Base-by-base conservation (phyloP, 371 early-diverging fungal genomes). In the Mucor indicus region DNA sequence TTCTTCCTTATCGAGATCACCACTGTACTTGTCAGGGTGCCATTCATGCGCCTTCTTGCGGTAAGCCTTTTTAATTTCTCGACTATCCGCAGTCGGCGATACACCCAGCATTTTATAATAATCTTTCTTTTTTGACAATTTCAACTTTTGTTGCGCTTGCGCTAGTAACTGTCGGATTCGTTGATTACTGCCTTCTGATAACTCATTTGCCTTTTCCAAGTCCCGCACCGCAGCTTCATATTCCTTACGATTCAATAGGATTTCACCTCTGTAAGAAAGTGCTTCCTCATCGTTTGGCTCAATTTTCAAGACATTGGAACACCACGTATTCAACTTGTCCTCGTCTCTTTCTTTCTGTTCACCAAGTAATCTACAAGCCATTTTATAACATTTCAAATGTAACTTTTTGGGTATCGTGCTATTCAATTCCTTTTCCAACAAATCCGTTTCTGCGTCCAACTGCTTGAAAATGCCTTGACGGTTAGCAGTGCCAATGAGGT, bases 31-130 rank as follows among this genome's bases (percentile, higher is more conserved):
- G 62, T 96, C 96, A 6, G 96, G 96, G 56, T 93, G 93, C 83
- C 86, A 86, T 54, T 80, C 78, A 51, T 90, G 81, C 19, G 92
- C 94, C 70, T 93, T 75, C 66, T 90, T 91, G 43, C 92, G 83
- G 70, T 81, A 98, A 11, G 95, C 95, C 64, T 89, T 91, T 65
- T 93, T 96, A 67, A 98, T 95, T 21, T 94, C 88, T 5, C 83
- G 60, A 37, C 72, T 60, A 21, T 84, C 68, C 3, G 96, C 96
- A 33, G 84, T 78, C 10, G 88, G 68, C 4, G 86, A 49, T 0
- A 98, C 87, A 22, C 84, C 69, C 49, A 45, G 37, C 12, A 95
- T 81, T 72, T 95, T 91, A 83, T 94, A 96, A 59, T 95, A 95
- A 60, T 96, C 91, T 50, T 80, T 80, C 46, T 80, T 82, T 53